Base-by-base conservation (phyloP, 371 early-diverging fungal genomes). In the Rhizopus stolonifer region DNA sequence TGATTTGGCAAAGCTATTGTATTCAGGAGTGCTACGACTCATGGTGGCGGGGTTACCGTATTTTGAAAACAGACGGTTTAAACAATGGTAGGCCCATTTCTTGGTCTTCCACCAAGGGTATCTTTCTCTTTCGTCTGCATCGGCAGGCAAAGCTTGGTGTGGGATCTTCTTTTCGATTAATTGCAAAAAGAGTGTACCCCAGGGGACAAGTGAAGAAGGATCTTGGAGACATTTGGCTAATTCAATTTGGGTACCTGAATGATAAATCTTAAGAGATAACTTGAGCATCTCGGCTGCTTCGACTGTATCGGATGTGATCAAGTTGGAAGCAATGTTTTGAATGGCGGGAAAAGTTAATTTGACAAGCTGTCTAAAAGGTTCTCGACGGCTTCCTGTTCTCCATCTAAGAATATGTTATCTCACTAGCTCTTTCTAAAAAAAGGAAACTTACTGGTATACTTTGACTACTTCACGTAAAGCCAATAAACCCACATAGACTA, bases 21-120 rank as follows among this genome's bases (percentile, higher is more conserved):
- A 87, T 33, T 76, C 67, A 17, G 71, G 19, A 6, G 80, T 59
- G 33, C 77, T 67, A 13, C 69, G 17, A 26, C 86, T 65, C 36
- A 84, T 65, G 49, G 80, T 63, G 0, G 88, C 80, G 17, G 88
- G 88, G 52, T 88, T 86, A 47, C 92, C 91, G 57, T 91, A 93
- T 53, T 88, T 85, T 39, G 46, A 58, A 56, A 93, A 92, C 19
- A 93, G 70, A 18, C 81, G 83, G 70, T 93, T 90, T 52, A 95
- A 65, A 68, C 88, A 88, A 40, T 84, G 83, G 54, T 84, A 86
- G 0, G 96, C 91, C 96, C 98, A 95, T 54, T 95, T 94, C 69
- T 94, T 94, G 21, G 89, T 89, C 74, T 93, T 92, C 88, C 90
- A 91, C 85, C 88, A 92, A 19, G 85, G 81, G 64, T 87, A 85